Evolutionary conservation across 2,329 filamentous ascomycete species (phyloP), one percentile per base, ranked within the genome.

Genomic region (Exserohilum turcica): DNA sequence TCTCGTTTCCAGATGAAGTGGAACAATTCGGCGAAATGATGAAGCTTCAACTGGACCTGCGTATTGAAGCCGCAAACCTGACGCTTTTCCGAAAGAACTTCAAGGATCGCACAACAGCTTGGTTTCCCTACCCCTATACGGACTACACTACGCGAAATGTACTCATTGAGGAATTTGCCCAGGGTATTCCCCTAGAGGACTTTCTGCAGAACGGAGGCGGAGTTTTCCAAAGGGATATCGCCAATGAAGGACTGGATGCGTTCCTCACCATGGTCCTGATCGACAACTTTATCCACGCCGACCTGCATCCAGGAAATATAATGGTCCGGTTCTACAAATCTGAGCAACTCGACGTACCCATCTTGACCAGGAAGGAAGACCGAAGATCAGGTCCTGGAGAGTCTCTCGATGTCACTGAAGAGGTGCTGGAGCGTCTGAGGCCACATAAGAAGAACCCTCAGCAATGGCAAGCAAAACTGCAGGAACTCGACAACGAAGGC

Each of bases 311-410:
- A 0, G 94, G 94, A 21, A 99, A 99, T 73, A 97, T 99, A 76
- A 97, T 99, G 92, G 93, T 99, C 40, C 91, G 95, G 59, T 99
- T 99, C 78, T 97, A 97, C 76, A 87, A 93, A 67, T 86, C 92
- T 0, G 85, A 86, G 12, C 83, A 87, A 56, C 84, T 93, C 0
- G 84, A 88, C 43, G 78, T 95, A 1, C 79, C 80, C 18, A 77
- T 87, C 5, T 74, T 80, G 49, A 77, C 73, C 3, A 74, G 64
- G 8, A 68, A 69, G 52, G 67, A 71, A 45, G 60, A 72, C 32
- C 66, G 68, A 29, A 70, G 54, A 4, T 72, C 70, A 15, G 68
- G 70, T 2, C 70, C 72, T 6, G 69, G 82, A 33, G 79, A 82
- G 7, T 81, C 84, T 18, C 80, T 82, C 9, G 91, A 96, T 71